These are phyloP conservation scores for Pedinophyceae sp. DNA, from an alignment of 139 green algal genomes.

Conservation along the genomic window DNA sequence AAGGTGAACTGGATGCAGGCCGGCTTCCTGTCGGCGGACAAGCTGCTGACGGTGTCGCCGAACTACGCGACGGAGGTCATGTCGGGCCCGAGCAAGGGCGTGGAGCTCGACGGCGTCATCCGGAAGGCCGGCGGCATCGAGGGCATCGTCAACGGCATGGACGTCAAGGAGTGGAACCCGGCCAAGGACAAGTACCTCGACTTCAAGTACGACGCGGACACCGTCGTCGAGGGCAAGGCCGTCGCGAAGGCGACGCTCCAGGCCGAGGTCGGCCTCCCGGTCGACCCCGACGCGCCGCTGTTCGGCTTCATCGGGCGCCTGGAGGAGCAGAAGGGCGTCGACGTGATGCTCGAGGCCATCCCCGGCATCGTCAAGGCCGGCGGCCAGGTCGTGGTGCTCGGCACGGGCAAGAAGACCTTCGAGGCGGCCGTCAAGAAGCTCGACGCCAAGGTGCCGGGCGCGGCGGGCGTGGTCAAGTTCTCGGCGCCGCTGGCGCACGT, in stretches of 20 bases:
- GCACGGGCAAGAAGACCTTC: slow-evolving; percentile 86
- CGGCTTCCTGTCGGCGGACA: slow-evolving; percentile 75
- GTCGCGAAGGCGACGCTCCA: slow-evolving; percentile 76
- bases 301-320: slow-evolving; percentile 88
- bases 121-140: slow-evolving; percentile 43
- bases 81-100: slow-evolving; percentile 47
- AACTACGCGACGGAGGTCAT: slow-evolving; percentile 91
- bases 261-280: slow-evolving; percentile 47
- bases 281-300: slow-evolving; percentile 61
- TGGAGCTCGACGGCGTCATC: slow-evolving; percentile 71
- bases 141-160: slow-evolving; percentile 99
- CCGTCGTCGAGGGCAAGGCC: slow-evolving; percentile 61
- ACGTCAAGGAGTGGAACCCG: slow-evolving; percentile 86
- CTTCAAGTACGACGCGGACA: slow-evolving; percentile 78
- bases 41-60: slow-evolving; percentile 85
- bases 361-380: slow-evolving; percentile 45
- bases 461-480: slow-evolving; percentile 87
- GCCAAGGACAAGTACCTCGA: slow-evolving; percentile 86
- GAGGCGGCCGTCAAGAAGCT: slow-evolving; percentile 60
- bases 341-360: slow-evolving; percentile 83
- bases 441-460: slow-evolving; percentile 39
- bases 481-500: slow-evolving; percentile 72
- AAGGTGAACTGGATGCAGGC: slow-evolving; percentile 95
- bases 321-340: slow-evolving; percentile 97
- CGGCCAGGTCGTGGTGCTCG: slow-evolving; percentile 71